Base-by-base conservation (phyloP, 2,329 filamentous ascomycete genomes). In the Sclerotinia spermophila region DNA sequence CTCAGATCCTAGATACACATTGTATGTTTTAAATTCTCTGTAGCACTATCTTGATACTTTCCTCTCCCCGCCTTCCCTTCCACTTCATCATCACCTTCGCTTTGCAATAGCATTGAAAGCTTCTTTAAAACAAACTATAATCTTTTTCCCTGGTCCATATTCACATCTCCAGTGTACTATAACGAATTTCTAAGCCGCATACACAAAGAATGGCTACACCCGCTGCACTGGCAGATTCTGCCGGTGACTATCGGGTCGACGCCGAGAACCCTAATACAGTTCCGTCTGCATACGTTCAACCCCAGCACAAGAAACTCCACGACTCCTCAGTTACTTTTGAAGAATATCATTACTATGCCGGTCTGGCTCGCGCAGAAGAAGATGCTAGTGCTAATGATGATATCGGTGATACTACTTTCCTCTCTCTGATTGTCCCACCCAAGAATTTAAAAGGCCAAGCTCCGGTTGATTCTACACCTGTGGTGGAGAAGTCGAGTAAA, bases 341-440 rank as follows among this genome's bases (percentile, higher is more conserved):
- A 69, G 79, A 80, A 71, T 81, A 81, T 61, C 68, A 77, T 68
- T 78, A 80, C 72, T 80, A 79, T 69, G 79, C 79, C 1, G 65
- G 75, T 44, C 72, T 74, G 44, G 79, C 79, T 5, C 75, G 79
- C 42, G 70, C 60, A 4, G 70, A 71, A 58, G 72, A 73, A 38
- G 48, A 71, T 64, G 45, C 61, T 21, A 30, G 48, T 45, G 30
- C 60, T 3, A 51, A 66, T 10, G 21, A 60, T 17, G 68, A 72
- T 40, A 62, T 68, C 38, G 65, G 64, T 13, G 69, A 68, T 13
- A 61, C 64, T 8, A 68, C 42, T 11, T 68, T 72, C 19, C 60
- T 70, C 21, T 72, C 62, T n/a, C 56, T 73, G 17, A 68, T 73
- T 33, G n/a, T 71, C 11, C 70, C 70, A 5, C 67, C 70, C 6